Conservation (phyloP, 192 early-diverging fungal species). For the Obelidium mucronatum region DNA sequence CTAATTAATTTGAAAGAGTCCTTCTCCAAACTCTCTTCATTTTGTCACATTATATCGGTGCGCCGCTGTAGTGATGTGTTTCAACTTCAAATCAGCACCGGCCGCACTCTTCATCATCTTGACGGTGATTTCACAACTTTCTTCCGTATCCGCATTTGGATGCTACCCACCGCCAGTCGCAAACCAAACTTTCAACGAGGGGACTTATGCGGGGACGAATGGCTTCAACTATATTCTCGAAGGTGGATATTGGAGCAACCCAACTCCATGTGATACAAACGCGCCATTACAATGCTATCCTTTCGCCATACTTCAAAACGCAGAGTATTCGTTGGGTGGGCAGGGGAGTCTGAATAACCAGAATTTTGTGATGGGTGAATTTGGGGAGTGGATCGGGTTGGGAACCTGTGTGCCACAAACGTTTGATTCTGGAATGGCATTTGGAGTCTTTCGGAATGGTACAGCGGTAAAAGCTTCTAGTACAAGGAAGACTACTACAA, state of each 20-base stretch:
- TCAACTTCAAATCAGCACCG: too few relatives aligned
- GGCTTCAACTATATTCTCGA: not conserved
- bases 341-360: not conserved
- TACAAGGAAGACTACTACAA: not conserved
- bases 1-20: too few relatives aligned
- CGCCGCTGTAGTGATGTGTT: too few relatives aligned
- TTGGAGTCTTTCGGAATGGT: too few relatives aligned
- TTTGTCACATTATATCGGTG: too few relatives aligned
- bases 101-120: too few relatives aligned
- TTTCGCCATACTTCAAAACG: not conserved
- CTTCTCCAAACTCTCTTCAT: too few relatives aligned
- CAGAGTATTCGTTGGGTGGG: not conserved
- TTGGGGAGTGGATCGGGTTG: conserved; percentile 5
- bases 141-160: too few relatives aligned
- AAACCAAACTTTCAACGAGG: not conserved
- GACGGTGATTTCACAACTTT: too few relatives aligned
- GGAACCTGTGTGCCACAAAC: not conserved
- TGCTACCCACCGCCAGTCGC: conserved; percentile 1
- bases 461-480: not conserved
- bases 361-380: not conserved
- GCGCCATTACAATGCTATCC: not conserved
- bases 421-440: not conserved
- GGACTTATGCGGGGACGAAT: not conserved
- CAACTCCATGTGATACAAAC: not conserved
- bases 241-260: not conserved